Evolutionary conservation across 2,329 filamentous ascomycete species (phyloP).

Genomic region (Fusarium nurragi): DNA sequence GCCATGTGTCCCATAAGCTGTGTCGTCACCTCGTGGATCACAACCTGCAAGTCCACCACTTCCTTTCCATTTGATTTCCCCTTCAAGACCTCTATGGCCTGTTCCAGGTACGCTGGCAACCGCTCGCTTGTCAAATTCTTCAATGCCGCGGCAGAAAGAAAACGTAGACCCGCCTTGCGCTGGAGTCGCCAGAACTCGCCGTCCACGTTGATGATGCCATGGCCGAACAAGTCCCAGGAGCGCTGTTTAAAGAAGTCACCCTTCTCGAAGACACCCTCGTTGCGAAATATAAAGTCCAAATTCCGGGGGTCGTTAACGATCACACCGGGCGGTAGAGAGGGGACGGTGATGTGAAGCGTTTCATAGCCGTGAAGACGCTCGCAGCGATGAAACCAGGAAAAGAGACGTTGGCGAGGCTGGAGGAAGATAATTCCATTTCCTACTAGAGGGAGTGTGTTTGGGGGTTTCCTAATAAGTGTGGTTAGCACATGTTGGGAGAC

Average conservation of each 20-base stretch:
- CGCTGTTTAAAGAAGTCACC: slow-evolving; percentile 69
- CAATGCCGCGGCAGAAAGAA: slow-evolving; percentile 67
- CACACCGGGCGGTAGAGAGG: slow-evolving; percentile 69
- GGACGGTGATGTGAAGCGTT: slow-evolving; percentile 70
- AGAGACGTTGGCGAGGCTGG: slow-evolving; percentile 66
- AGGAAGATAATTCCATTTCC: slow-evolving; percentile 72
- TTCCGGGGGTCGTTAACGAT: slow-evolving; percentile 70
- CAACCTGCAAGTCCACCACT: slow-evolving; percentile 64
- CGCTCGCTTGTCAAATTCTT: slow-evolving; percentile 65
- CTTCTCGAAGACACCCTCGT: slow-evolving; percentile 69
- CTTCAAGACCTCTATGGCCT: slow-evolving; percentile 54
- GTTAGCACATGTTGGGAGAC: neutral
- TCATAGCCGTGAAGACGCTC: slow-evolving; percentile 66
- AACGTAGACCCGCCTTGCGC: slow-evolving; percentile 68
- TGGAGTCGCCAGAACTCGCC: slow-evolving; percentile 71
- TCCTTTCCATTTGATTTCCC: slow-evolving; percentile 39
- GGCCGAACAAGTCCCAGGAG: slow-evolving; percentile 70
- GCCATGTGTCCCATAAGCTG: slow-evolving; percentile 74
- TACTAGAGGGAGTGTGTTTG: slow-evolving; percentile 62
- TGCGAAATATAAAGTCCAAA: slow-evolving; percentile 69
- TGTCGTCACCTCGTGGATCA: slow-evolving; percentile 72
- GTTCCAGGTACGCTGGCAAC: slow-evolving; percentile 63
- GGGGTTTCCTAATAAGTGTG: slow-evolving; percentile 52
- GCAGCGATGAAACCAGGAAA: slow-evolving; percentile 70
- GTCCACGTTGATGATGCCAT: slow-evolving; percentile 74